A percentile compares a stretch with the other conserved stretches of the same genome.
phyloP scores from a whole-genome alignment of 345 rosid genomes.

The Boechera stricta region DNA sequence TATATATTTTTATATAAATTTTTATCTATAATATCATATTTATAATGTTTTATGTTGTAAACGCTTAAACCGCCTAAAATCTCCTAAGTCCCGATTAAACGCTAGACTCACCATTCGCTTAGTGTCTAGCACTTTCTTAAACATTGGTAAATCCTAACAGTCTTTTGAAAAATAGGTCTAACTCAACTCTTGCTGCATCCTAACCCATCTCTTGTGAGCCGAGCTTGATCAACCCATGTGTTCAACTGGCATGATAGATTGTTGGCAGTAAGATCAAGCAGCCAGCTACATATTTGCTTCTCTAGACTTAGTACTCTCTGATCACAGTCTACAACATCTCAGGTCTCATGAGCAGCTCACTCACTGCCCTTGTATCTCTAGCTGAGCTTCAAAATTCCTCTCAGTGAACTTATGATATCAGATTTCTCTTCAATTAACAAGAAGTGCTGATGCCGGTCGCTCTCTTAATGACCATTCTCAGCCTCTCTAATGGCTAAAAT shows the following conservation, averaged over 20 bases:
- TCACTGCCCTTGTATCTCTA: neutral
- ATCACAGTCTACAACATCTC: neutral
- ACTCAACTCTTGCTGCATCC: neutral
- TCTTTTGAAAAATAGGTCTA: too few relatives aligned
- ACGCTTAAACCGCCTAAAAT: too few relatives aligned
- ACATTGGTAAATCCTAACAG: too few relatives aligned
- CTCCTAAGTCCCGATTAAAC: too few relatives aligned
- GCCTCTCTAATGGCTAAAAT: neutral
- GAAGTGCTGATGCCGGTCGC: neutral
- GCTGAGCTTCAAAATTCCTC: neutral
- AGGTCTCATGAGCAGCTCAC: neutral
- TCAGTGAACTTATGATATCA: neutral
- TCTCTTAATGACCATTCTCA: neutral
- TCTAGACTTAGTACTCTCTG: neutral
- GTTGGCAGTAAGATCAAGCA: slow-evolving; percentile 19
- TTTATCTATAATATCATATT: too few relatives aligned
- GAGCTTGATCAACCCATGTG: neutral
- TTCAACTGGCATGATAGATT: neutral
- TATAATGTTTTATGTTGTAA: too few relatives aligned
- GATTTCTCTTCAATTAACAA: neutral
- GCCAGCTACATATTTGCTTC: neutral
- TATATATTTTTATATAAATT: too few relatives aligned
- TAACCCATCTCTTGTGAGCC: neutral
- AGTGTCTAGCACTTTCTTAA: too few relatives aligned
- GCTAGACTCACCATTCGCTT: too few relatives aligned